These are phyloP conservation scores for Neurospora crassa DNA, from an alignment of 2,329 filamentous ascomycete genomes.

Conservation along the genomic window DNA sequence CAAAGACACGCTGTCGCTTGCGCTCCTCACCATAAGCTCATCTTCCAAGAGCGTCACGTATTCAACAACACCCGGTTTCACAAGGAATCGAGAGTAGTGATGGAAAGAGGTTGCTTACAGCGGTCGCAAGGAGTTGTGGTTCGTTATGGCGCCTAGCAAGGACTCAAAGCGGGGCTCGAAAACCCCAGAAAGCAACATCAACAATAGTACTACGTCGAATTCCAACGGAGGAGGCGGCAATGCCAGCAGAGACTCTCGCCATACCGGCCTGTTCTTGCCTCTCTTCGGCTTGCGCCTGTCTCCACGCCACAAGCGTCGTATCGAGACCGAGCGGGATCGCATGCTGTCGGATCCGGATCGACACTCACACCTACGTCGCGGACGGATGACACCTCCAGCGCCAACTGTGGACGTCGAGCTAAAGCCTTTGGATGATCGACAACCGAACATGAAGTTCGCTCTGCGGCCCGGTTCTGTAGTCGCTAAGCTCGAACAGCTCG, in stretches of 20 bases:
- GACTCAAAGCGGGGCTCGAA: slow-evolving; percentile 6
- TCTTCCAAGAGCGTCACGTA: neutral
- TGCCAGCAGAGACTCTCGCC: neutral
- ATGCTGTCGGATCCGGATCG: neutral
- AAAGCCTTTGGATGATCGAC: slow-evolving; percentile 10
- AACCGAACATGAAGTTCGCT: slow-evolving; percentile 1
- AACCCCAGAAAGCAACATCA: slow-evolving; percentile 1
- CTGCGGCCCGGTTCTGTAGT: slow-evolving; percentile 4
- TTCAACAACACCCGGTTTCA: neutral
- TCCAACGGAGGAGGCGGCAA: neutral
- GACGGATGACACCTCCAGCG: neutral
- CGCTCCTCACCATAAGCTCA: neutral
- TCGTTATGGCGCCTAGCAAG: slow-evolving; percentile 4
- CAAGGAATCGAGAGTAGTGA: neutral
- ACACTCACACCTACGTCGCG: neutral
- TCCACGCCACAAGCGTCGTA: neutral
- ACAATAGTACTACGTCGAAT: slow-evolving; percentile 1
- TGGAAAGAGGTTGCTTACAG: neutral
- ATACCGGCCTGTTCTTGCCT: neutral
- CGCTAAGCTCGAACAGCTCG: slow-evolving; percentile 5
- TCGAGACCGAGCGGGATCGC: slow-evolving; percentile 11
- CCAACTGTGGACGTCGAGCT: slow-evolving; percentile 8
- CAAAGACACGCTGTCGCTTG: neutral
- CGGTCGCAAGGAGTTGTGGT: neutral
- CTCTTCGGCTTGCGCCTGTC: slow-evolving; percentile 4